Evolutionary conservation across 768 basidiomycete genomes (phyloP).

Genomic region (Tylopilus subfusipes): DNA sequence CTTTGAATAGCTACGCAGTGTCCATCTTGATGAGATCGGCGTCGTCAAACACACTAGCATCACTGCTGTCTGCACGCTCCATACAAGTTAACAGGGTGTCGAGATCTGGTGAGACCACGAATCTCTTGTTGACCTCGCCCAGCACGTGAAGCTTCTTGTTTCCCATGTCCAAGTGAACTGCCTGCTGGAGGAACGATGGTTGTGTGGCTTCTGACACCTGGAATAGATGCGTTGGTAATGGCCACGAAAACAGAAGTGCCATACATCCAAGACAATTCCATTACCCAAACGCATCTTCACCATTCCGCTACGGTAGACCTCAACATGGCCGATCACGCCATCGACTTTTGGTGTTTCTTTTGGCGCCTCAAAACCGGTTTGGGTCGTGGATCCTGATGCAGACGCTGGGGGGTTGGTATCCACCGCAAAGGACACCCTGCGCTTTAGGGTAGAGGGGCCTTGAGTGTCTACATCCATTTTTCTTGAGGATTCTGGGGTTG

Average conservation of each 20-base stretch:
- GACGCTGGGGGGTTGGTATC: slow-evolving; percentile 52
- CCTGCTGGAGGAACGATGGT: slow-evolving; percentile 86
- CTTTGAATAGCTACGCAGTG: slow-evolving; percentile 1
- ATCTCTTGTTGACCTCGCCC: slow-evolving; percentile 85
- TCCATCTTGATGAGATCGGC: slow-evolving; percentile 58
- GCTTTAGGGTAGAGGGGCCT: slow-evolving; percentile 35
- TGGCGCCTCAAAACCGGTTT: slow-evolving; percentile 17
- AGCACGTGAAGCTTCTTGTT: slow-evolving; percentile 64
- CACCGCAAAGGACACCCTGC: slow-evolving; percentile 56
- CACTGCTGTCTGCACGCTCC: slow-evolving; percentile 45
- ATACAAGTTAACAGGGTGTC: slow-evolving; percentile 68
- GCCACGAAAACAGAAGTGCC: background rate
- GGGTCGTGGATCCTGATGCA: slow-evolving; percentile 19
- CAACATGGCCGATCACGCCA: slow-evolving; percentile 79
- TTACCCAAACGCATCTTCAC: slow-evolving; percentile 84
- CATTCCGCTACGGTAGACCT: slow-evolving; percentile 79
- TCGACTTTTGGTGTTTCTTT: slow-evolving; percentile 47
- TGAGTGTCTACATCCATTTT: slow-evolving; percentile 35
- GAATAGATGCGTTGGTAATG: slow-evolving; percentile 1
- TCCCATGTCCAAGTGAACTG: slow-evolving; percentile 63
- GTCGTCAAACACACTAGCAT: slow-evolving; percentile 35
- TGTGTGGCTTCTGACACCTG: slow-evolving; percentile 82
- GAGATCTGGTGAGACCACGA: slow-evolving; percentile 80
- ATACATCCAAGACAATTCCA: slow-evolving; percentile 79
- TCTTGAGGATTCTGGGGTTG: slow-evolving; percentile 27